Base-by-base conservation (phyloP, 139 green algal species). In the Diplosphaera chodatii region DNA sequence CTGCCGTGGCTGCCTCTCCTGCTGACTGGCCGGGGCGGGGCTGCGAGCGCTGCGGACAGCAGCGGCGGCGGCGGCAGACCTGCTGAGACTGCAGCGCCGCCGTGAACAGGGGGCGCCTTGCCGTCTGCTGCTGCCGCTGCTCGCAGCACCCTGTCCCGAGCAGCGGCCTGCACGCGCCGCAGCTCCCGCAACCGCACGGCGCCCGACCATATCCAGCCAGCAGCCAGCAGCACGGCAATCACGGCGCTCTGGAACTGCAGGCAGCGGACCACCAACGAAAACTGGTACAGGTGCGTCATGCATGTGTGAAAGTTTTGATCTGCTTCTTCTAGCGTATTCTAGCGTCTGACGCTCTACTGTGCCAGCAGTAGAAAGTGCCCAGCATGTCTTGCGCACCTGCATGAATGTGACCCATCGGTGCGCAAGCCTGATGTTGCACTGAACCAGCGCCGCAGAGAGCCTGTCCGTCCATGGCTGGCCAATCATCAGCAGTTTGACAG, bases 181-280 rank as follows among this genome's bases (percentile, higher is more conserved):
- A 69, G 32, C 63, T 75, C 70, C 27, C 40, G 32, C 33, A 64
- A 40, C 21, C 70, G 63, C 70, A 75, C 25, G 28, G 16, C 33
- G n/a, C 62, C 70, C 48, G 70, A 30, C 70, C 70, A 75, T 3
- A 37, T 1, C 70, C 70, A 75, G 5, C 62, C 70, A 21, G 18
- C 65, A 23, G 62, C 62, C 4, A 75, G 62, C 1, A 69, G 5
- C 1, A 41, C 27, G 30, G 13, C 23, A 23, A 67, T n/a, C 5
- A 63, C n/a, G 3, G 70, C 70, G 2, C 70, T 62, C 48, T 75
- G 70, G 25, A 75, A 69, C 70, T 75, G 55, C 55, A 56, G 5
- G 23, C 63, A 59, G 13, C 18, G 16, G 8, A 48, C 37, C 37
- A 48, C 37, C 37, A 48, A 20, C 10, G 10, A 20, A 20, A 10